phyloP scores from a whole-genome alignment of 179 eudicot species.

The Spinacia oleracea region DNA sequence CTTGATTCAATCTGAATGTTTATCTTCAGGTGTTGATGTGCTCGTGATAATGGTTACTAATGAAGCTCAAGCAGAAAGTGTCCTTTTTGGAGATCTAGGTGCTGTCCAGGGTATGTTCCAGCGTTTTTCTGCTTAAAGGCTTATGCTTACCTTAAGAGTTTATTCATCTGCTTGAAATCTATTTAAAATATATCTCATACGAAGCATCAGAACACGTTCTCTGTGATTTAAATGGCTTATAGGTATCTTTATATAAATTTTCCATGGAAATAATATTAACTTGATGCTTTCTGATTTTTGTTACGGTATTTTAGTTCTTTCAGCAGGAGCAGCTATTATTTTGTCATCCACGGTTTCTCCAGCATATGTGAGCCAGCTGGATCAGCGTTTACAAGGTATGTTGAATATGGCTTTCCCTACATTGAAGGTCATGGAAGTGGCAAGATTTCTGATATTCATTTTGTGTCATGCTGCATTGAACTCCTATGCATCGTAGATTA shows the following conservation, averaged over 20 bases:
- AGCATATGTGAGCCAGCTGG: slow-evolving; percentile 74
- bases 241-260: neutral
- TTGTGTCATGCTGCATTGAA: neutral
- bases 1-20: neutral
- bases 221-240: neutral
- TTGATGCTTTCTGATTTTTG: neutral
- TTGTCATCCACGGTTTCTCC: slow-evolving; percentile 98
- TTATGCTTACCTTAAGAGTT: neutral
- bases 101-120: slow-evolving; percentile 71
- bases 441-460: neutral
- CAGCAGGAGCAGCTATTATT: slow-evolving; percentile 76
- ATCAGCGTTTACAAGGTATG: slow-evolving; percentile 73
- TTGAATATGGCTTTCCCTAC: neutral
- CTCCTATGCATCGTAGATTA: neutral
- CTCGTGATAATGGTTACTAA: slow-evolving; percentile 96
- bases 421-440: slow-evolving; percentile 3
- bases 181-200: neutral
- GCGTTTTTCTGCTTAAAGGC: slow-evolving; percentile 5
- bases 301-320: slow-evolving; percentile 53
- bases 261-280: slow-evolving; percentile 1
- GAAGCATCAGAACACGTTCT: neutral
- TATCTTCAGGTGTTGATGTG: slow-evolving; percentile 76
- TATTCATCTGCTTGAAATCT: neutral
- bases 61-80: slow-evolving; percentile 98
- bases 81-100: slow-evolving; percentile 81